Evolutionary conservation across 495 filamentous ascomycete species (phyloP).

Genomic region (Penicillium cinerascens): DNA sequence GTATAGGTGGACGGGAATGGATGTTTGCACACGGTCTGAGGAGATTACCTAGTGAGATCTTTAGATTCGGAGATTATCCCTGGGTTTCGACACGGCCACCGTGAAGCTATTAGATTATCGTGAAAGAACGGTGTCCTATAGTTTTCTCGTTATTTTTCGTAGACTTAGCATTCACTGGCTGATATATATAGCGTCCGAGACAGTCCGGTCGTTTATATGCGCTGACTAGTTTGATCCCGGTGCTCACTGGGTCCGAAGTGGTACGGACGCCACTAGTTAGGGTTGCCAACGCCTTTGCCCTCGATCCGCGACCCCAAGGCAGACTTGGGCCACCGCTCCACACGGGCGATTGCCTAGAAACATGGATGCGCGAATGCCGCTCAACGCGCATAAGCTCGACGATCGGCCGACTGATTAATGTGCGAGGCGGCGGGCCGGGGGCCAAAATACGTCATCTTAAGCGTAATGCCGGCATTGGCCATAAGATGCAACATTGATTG

Average conservation of each 20-base stretch:
- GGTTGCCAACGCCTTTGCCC: background rate
- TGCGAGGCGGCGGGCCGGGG: background rate
- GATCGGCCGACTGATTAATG: background rate
- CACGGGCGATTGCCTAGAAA: slow-evolving; percentile 2
- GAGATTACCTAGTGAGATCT: background rate
- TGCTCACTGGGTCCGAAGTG: background rate
- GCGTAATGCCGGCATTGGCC: too few relatives aligned
- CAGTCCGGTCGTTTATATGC: background rate
- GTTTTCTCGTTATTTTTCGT: background rate
- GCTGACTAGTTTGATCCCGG: background rate
- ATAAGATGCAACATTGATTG: too few relatives aligned
- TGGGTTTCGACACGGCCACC: background rate
- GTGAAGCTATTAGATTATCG: too few relatives aligned
- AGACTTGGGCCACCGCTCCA: background rate
- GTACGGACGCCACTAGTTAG: slow-evolving; percentile 3
- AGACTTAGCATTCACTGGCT: background rate
- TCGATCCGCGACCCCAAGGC: background rate
- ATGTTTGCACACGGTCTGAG: background rate
- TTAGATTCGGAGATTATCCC: slow-evolving; percentile 2
- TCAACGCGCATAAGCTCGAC: background rate
- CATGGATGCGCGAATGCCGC: background rate
- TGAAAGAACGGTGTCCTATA: background rate
- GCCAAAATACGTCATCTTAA: slow-evolving; percentile 2
- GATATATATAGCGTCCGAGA: background rate
- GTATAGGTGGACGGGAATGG: slow-evolving; percentile 1